phyloP scores from a whole-genome alignment of 179 eudicot genomes.

The Pouteria campechiana region DNA sequence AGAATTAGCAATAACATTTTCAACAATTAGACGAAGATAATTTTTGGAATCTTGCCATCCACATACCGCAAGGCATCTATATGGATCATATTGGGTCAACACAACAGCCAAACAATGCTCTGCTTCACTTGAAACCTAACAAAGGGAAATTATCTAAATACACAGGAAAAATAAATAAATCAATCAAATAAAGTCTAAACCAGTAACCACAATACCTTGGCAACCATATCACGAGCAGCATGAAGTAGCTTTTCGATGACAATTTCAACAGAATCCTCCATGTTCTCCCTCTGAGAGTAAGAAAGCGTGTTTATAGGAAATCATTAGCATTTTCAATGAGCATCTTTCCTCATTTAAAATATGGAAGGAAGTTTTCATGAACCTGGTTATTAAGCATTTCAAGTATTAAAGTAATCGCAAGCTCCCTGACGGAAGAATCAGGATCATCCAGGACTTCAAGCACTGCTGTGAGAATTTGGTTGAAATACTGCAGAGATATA shows the following conservation, averaged over 20 bases:
- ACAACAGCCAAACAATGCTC: slow-evolving; percentile 73
- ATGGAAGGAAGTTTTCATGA: not conserved
- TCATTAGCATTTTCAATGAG: too few relatives aligned
- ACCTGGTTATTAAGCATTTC: slow-evolving; percentile 98
- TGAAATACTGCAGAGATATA: slow-evolving; percentile 69
- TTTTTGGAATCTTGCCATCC: too few relatives aligned
- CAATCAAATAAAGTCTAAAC: not conserved
- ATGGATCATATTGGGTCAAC: slow-evolving; percentile 83
- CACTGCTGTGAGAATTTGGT: slow-evolving; percentile 76
- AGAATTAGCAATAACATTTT: too few relatives aligned
- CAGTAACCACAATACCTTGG: slow-evolving; percentile 35
- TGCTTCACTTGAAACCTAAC: slow-evolving; percentile 82
- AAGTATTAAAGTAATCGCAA: slow-evolving; percentile 49
- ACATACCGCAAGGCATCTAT: slow-evolving; percentile 83
- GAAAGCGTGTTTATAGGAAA: too few relatives aligned
- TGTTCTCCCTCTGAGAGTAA: slow-evolving; percentile 54
- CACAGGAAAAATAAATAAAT: not conserved
- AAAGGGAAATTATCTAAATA: slow-evolving; percentile 4
- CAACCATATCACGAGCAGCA: slow-evolving; percentile 47
- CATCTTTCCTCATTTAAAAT: too few relatives aligned
- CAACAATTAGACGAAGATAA: too few relatives aligned
- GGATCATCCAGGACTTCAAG: slow-evolving; percentile 79
- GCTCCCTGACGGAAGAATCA: slow-evolving; percentile 61
- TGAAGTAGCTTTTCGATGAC: slow-evolving; percentile 87
- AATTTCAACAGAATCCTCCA: slow-evolving; percentile 92